phyloP scores from a whole-genome alignment of 805 yeast species.

The Priceomyces melissophilus region DNA sequence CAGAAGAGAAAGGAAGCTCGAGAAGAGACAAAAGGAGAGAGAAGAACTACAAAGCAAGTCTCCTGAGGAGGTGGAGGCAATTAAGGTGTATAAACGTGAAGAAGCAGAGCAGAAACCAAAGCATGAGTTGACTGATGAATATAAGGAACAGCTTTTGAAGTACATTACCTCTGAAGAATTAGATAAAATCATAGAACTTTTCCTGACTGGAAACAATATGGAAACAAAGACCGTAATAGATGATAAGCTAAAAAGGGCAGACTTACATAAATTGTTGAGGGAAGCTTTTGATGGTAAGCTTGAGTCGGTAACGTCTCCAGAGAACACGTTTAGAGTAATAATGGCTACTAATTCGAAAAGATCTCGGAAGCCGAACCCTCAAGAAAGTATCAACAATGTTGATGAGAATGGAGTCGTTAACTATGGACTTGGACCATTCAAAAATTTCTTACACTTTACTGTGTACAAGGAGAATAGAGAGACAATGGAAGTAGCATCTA shows the following conservation, averaged over 20 bases:
- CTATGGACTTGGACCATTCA: constrained; percentile 71
- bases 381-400: constrained; percentile 36
- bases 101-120: constrained; percentile 25
- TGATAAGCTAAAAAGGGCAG: constrained; percentile 73
- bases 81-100: constrained; percentile 20
- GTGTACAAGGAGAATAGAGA: constrained; percentile 94
- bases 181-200: constrained; percentile 51
- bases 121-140: constrained; percentile 45
- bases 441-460: constrained; percentile 68
- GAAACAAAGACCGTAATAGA: constrained; percentile 55
- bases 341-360: constrained; percentile 41
- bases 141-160: constrained; percentile 46
- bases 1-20: constrained; percentile 47
- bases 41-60: constrained; percentile 29
- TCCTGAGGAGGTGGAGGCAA: constrained; percentile 29
- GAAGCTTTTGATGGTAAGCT: constrained; percentile 68
- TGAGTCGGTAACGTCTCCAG: constrained; percentile 74
- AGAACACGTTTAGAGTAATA: constrained; percentile 62
- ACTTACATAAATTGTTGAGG: constrained; percentile 73
- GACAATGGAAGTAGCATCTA: constrained; percentile 89
- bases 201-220: constrained; percentile 52
- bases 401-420: constrained; percentile 54
- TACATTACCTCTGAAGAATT: constrained; percentile 61
- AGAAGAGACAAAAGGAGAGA: constrained; percentile 38
- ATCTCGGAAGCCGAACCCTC: constrained; percentile 37